Percentiles rank a stretch among this genome's conserved stretches.
These are phyloP conservation scores for Russula compacta DNA, from an alignment of 768 basidiomycete genomes.

Conservation along the genomic window DNA sequence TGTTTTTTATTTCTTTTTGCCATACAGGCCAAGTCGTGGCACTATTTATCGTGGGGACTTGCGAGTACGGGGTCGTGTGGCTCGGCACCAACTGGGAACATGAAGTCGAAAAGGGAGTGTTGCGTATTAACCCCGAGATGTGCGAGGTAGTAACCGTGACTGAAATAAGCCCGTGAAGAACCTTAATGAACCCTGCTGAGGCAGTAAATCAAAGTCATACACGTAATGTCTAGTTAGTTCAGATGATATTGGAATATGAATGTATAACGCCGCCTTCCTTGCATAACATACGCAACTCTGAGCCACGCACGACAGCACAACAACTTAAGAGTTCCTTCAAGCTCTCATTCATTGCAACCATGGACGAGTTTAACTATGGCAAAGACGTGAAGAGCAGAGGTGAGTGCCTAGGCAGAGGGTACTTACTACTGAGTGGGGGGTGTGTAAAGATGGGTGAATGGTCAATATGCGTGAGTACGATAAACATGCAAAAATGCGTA, in stretches of 20 bases:
- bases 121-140: constrained; percentile 25
- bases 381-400: background rate
- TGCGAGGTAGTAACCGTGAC: background rate
- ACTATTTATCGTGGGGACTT: constrained; percentile 59
- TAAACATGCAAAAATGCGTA: constrained; percentile 14
- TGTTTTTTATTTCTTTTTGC: too few species aligned
- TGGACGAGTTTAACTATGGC: background rate
- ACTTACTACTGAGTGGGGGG: constrained; percentile 21
- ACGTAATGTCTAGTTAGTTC: background rate
- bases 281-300: too few species aligned
- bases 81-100: constrained; percentile 41
- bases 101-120: constrained; percentile 35
- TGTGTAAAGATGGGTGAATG: background rate
- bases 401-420: background rate
- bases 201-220: too few species aligned
- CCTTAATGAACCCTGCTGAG: background rate
- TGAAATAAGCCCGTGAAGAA: background rate
- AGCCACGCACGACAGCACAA: background rate
- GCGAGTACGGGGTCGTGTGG: constrained; percentile 57
- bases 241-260: background rate
- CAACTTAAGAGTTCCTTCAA: too few species aligned
- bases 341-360: constrained; percentile 1
- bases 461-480: constrained; percentile 15
- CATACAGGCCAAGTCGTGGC: constrained; percentile 60
- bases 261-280: too few species aligned